Conservation (phyloP, 306 rosid species). For the Dryas drummondii region DNA sequence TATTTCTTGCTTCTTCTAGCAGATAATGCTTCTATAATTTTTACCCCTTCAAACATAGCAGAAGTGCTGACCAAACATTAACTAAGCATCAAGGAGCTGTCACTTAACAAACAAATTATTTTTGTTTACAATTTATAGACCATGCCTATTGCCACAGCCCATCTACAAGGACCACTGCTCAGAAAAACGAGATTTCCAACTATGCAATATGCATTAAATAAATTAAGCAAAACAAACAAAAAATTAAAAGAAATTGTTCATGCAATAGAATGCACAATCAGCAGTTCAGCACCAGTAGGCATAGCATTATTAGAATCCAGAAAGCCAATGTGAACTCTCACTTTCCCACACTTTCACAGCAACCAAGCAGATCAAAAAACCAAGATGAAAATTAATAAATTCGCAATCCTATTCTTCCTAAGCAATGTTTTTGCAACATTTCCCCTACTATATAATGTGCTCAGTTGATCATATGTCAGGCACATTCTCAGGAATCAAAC, state of each 20-base stretch:
- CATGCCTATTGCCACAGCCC: not conserved
- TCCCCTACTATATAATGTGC: not conserved
- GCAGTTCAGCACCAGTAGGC: not conserved
- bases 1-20: not conserved
- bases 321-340: not conserved
- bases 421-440: not conserved
- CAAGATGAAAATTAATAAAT: not conserved
- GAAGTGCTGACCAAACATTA: not conserved
- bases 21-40: not conserved
- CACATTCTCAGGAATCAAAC: not conserved
- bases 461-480: not conserved
- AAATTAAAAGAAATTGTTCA: not conserved
- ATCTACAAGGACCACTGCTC: not conserved
- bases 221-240: not conserved
- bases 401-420: not conserved
- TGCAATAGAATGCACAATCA: not conserved
- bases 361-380: conserved; percentile 1
- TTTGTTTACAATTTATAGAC: not conserved
- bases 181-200: not conserved
- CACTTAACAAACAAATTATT: not conserved
- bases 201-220: not conserved
- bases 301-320: not conserved
- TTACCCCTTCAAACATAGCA: not conserved
- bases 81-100: not conserved
- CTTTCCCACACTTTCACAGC: conserved; percentile 16